A percentile compares a stretch with the other conserved stretches of the same genome.
phyloP scores from a whole-genome alignment of 805 yeast species.

The Saccharomycopsis schoenii region DNA sequence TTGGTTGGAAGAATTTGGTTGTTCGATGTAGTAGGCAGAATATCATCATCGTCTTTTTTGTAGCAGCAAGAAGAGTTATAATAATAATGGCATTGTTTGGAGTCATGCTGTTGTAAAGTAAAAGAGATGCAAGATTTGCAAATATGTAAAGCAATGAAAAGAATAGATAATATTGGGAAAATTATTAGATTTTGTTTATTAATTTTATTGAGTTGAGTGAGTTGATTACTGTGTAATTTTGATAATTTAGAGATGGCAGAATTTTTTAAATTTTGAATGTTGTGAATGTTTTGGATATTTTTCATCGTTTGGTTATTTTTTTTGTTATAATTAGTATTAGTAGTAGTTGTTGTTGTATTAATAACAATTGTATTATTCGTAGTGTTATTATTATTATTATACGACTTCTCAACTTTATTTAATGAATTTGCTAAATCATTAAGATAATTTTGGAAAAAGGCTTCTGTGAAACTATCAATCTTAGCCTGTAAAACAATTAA shows the following conservation, averaged over 20 bases:
- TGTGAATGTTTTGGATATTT: neutral
- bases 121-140: neutral
- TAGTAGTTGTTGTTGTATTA: neutral
- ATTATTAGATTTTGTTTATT: neutral
- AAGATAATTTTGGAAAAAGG: neutral
- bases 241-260: neutral
- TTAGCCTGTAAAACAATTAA: neutral
- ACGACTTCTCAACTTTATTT: neutral
- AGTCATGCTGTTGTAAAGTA: neutral
- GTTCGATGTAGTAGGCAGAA: too few relatives aligned
- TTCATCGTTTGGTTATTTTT: neutral
- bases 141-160: neutral
- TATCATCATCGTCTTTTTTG: too few relatives aligned
- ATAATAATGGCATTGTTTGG: neutral
- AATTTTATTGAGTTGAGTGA: neutral
- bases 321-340: neutral
- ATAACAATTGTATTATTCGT: neutral
- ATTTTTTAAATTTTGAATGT: neutral
- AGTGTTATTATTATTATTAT: too few relatives aligned
- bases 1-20: too few relatives aligned
- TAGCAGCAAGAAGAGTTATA: too few relatives aligned
- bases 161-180: neutral
- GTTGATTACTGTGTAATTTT: neutral
- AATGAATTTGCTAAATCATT: neutral
- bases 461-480: neutral